Base-by-base conservation (phyloP, 192 early-diverging fungal genomes). In the Mycoemilia scoparia region DNA sequence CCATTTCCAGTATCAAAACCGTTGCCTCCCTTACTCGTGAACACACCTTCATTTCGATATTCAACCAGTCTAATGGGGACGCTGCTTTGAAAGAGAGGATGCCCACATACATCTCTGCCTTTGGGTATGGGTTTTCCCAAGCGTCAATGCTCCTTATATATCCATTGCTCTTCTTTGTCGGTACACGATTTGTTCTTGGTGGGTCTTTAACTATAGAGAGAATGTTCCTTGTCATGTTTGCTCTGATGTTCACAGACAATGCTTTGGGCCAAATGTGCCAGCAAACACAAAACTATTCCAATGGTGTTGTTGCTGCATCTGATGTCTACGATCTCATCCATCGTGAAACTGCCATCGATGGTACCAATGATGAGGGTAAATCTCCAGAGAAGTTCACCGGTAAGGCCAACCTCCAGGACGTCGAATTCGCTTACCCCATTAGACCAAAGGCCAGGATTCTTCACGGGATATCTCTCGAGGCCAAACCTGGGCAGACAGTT, bases 1-100 rank as follows among this genome's bases (percentile, higher is more conserved):
- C 84, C 3, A 77, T 91, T 20, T 51, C 69, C 12, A 76, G 79
- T 34, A 79, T 95, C 18, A 80, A 83, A 29, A 95, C 90, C 1
- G 79, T 95, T 14, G 70, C 78, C 20, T 64, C 84, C 4, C 64
- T 95, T 18, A 79, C 69, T 9, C 70, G 74, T 29, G 74, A 88
- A 49, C 45, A 57, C 13, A 49, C 52, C 15, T 91, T 96, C 46
- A 70, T 74, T 36, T 37, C 53, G 11, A 58, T 61, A 27, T 95
- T 78, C 43, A 38, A 49, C 13, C 49, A 51, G 2, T 71, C 71
- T 29, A 77, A 77, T 36, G 44, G 64, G 1, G 59, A 49, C 9
- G 85, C 87, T 1, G 79, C 90, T 52, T 41, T 61, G 11, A 57
- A 73, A 12, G 76, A 77, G 7, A 33, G 74, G 15, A 37, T 57